These are phyloP conservation scores for Verticillium albo-atrum DNA, from an alignment of 2,329 filamentous ascomycete species.

Conservation along the genomic window DNA sequence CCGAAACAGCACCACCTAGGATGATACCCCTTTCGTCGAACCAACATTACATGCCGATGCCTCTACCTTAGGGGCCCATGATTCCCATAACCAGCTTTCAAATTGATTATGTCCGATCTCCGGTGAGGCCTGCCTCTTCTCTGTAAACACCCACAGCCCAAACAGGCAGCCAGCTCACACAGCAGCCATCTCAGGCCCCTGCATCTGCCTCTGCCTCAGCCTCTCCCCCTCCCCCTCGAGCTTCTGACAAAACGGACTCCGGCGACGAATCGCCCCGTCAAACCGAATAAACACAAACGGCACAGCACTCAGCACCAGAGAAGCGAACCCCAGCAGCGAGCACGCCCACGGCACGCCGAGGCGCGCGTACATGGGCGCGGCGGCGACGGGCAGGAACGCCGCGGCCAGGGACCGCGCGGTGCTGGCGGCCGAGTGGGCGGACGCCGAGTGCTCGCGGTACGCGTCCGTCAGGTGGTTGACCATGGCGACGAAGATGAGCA, in stretches of 20 bases:
- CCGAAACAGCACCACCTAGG: too few relatives aligned
- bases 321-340: constrained; percentile 46
- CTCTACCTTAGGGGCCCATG: too few relatives aligned
- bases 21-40: too few relatives aligned
- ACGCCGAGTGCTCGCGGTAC: constrained; percentile 37
- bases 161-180: too few relatives aligned
- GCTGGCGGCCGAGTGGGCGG: constrained; percentile 14
- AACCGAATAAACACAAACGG: constrained; percentile 52
- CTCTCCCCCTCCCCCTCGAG: neutral
- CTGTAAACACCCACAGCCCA: too few relatives aligned
- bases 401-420: constrained; percentile 12
- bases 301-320: constrained; percentile 43
- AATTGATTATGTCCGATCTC: too few relatives aligned
- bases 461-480: constrained; percentile 62
- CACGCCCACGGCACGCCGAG: constrained; percentile 47
- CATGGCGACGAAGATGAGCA: constrained; percentile 59
- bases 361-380: constrained; percentile 41
- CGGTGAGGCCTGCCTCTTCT: too few relatives aligned
- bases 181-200: too few relatives aligned
- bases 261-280: constrained; percentile 15
- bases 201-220: too few relatives aligned
- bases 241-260: neutral
- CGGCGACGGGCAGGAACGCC: constrained; percentile 50
- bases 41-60: too few relatives aligned
- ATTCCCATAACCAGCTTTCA: too few relatives aligned